Evolutionary conservation across 192 early-diverging fungal genomes (phyloP), one percentile per base, ranked within the genome.

Genomic region (Coemansia sp.): DNA sequence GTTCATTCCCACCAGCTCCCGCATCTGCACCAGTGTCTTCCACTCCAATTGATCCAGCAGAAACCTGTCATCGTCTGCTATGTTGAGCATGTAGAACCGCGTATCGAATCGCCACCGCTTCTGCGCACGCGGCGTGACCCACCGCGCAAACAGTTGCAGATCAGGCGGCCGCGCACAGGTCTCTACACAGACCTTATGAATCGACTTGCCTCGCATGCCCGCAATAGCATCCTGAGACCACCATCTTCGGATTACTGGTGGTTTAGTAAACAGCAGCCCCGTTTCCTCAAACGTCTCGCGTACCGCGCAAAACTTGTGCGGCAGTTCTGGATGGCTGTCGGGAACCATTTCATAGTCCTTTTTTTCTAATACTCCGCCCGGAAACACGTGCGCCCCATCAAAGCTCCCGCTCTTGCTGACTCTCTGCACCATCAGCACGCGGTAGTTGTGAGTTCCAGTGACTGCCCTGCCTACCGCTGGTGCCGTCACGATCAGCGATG

Each of bases 251-350:
- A 65, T 62, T 46, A 6, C 21, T 9, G 68, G 68, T 36, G 86
- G 70, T 8, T 80, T 66, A n/a, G 80, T 68, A 9, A 95, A 71
- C 16, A 88, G 65, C 21, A 94, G 66, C 0, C 92, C 92, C 16
- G 87, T 87, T 67, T 95, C 94, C 72, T 95, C 94, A 68, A 87
- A 90, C 0, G 94, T 92, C 72, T 95, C 90, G 46, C 92, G 86
- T 18, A 91, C 75, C 2, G 92, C 92, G 61, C 89, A 91, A 15
- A 87, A 75, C 36, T 77, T 82, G 61, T 76, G 81, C 16, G 22
- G 82, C 39, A 16, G 37, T 47, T 41, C 19, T 6, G 21, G 51
- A 54, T 26, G 26, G 46, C 8, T 39, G 21, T 49, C 42, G 18
- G 41, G 40, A 42, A 36, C 7, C 6, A 8, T 43, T 26, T 26